Base-by-base conservation (phyloP, 2,329 filamentous ascomycete species). In the Hypoxylon sp. region DNA sequence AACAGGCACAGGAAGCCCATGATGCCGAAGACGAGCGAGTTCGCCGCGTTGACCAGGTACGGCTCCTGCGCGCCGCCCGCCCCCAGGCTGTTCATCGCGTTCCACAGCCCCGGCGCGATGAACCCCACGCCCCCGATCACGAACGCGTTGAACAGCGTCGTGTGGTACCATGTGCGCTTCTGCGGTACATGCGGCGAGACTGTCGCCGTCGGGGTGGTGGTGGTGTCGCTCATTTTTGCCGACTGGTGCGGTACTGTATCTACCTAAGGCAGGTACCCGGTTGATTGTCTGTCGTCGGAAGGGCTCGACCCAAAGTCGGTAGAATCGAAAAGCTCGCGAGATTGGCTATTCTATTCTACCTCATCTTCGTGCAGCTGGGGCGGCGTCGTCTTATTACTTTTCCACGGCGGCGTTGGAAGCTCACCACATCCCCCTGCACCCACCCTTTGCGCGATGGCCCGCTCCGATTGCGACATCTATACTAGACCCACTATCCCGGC, bases 51-150 rank as follows among this genome's bases (percentile, higher is more conserved):
- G 31, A 78, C 82, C 1, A 87, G 80, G 55, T 81, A 87, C 0
- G 85, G 85, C 51, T 82, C 80, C 63, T 86, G 82, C 1, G 83
- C 83, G 27, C 85, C 85, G 42, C 85, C 85, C 0, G 85, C 86
- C 15, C 86, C 85, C 4, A 86, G 76, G 1, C 80, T 78, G 67
- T 85, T 87, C 83, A 87, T 86, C 1, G 86, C 86, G 73, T 86
- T 87, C 85, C 86, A 88, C 2, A 88, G 74, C 0, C 83, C 83
- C 0, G 83, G 83, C 0, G 82, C 82, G 37, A 85, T 77, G 70
- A 87, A 87, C 1, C 84, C 86, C 0, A 86, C 85, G 13, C 79
- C 80, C 11, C 86, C 85, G 50, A 87, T 86, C 15, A 87, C 79
- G 52, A 82, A 83, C 42, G 84, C 84, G 72, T 87, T 86, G 79